Conservation (phyloP, 1,139 yeast genomes). For the Kurtzmaniella quercitrusa region DNA sequence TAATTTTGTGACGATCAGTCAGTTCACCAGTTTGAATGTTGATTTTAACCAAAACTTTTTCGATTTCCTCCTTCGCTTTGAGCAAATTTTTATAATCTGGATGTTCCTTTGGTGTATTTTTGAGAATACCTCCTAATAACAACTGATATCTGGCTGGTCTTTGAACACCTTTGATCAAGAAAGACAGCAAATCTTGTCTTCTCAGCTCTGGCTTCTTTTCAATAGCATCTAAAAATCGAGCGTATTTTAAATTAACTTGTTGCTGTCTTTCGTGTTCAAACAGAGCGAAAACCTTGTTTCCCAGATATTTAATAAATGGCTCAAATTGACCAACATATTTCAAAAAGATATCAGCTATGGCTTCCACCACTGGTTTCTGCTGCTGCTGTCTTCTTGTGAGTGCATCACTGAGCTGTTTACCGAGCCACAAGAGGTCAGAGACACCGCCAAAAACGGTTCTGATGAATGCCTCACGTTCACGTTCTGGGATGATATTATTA, state of each 20-base stretch:
- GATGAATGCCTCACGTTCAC: conserved; percentile 85
- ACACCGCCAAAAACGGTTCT: conserved; percentile 91
- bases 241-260: conserved; percentile 83
- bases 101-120: conserved; percentile 70
- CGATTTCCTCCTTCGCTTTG: conserved; percentile 72
- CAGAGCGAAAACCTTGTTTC: conserved; percentile 94
- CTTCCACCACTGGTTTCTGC: conserved; percentile 75
- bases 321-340: conserved; percentile 85
- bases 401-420: conserved; percentile 83
- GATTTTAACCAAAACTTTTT: conserved; percentile 72
- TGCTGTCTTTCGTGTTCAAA: conserved; percentile 95
- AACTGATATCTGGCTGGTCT: conserved; percentile 94
- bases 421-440: conserved; percentile 79
- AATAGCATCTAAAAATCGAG: conserved; percentile 88
- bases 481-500: conserved; percentile 81
- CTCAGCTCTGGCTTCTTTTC: conserved; percentile 86
- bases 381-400: conserved; percentile 83
- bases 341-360: conserved; percentile 82
- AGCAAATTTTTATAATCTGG: conserved; percentile 71
- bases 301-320: conserved; percentile 89
- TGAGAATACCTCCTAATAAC: conserved; percentile 75
- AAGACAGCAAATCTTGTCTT: conserved; percentile 88
- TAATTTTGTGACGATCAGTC: conserved; percentile 86
- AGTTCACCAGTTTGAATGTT: conserved; percentile 92
- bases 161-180: conserved; percentile 91